Evolutionary conservation across 2,329 filamentous ascomycete species (phyloP).

Genomic region (Zasmidium cellare): DNA sequence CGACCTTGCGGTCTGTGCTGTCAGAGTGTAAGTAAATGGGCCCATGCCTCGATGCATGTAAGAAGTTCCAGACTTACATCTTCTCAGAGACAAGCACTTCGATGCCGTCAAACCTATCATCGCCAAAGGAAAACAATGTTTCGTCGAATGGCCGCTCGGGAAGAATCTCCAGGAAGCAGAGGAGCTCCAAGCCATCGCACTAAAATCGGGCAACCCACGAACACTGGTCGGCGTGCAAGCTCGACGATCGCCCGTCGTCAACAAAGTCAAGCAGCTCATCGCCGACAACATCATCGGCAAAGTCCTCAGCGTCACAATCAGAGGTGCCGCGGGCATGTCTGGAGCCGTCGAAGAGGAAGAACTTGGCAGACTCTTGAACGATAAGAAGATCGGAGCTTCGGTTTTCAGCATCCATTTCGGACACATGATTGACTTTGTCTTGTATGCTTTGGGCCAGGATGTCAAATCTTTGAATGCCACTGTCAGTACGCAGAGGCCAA

Average conservation of each 20-base stretch:
- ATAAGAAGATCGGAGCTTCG: slow-evolving; percentile 4
- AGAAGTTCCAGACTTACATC: neutral
- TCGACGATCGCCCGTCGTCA: slow-evolving; percentile 38
- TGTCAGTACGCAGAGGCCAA: slow-evolving; percentile 5
- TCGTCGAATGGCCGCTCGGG: slow-evolving; percentile 52
- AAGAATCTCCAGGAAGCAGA: slow-evolving; percentile 43
- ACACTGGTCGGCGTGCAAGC: slow-evolving; percentile 51
- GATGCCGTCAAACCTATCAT: slow-evolving; percentile 43
- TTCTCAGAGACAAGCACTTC: slow-evolving; percentile 40
- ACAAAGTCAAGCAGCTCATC: slow-evolving; percentile 45
- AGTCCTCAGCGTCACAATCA: slow-evolving; percentile 28
- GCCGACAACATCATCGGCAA: slow-evolving; percentile 44
- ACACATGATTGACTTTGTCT: slow-evolving; percentile 6
- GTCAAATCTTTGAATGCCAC: neutral
- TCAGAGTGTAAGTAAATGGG: slow-evolving; percentile 34
- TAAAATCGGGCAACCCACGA: slow-evolving; percentile 37
- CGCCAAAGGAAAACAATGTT: slow-evolving; percentile 47
- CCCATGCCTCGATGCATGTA: too few relatives aligned
- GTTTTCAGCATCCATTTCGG: slow-evolving; percentile 9
- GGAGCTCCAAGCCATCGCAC: slow-evolving; percentile 43
- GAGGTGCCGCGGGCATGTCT: neutral
- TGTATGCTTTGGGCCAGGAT: slow-evolving; percentile 3
- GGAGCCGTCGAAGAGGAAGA: slow-evolving; percentile 1
- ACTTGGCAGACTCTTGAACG: slow-evolving; percentile 2
- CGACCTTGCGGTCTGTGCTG: slow-evolving; percentile 47